Conservation (phyloP, 2,329 filamentous ascomycete species). For the Cladosporium sp. region DNA sequence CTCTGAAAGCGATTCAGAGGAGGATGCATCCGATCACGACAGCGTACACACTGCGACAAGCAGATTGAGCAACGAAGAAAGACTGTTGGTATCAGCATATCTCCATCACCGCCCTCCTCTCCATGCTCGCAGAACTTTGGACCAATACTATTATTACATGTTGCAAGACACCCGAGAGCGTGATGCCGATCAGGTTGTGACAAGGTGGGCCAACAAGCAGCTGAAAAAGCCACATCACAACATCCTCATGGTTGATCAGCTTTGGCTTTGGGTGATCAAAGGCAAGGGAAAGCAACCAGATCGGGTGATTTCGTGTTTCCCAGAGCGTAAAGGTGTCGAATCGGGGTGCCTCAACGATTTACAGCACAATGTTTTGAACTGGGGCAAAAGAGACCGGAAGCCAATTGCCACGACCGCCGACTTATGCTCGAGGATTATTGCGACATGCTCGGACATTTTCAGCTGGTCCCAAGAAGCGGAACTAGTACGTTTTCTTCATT, state of each 20-base stretch:
- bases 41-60: constrained; percentile 42
- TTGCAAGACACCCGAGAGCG: constrained; percentile 53
- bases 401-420: constrained; percentile 59
- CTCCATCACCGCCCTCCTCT: constrained; percentile 27
- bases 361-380: constrained; percentile 59
- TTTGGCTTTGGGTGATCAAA: constrained; percentile 61
- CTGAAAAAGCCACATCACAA: constrained; percentile 43
- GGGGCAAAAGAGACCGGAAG: constrained; percentile 59
- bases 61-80: constrained; percentile 11
- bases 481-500: constrained; percentile 54
- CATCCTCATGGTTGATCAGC: constrained; percentile 64
- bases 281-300: constrained; percentile 34
- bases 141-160: constrained; percentile 63
- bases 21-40: constrained; percentile 43
- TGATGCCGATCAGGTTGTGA: constrained; percentile 60
- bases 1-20: constrained; percentile 15
- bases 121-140: constrained; percentile 58
- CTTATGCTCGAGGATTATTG: constrained; percentile 57
- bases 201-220: constrained; percentile 28
- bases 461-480: constrained; percentile 35
- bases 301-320: constrained; percentile 56
- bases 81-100: not conserved
- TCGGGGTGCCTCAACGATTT: constrained; percentile 61
- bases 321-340: constrained; percentile 55
- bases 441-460: constrained; percentile 57